Evolutionary conservation across 2,329 filamentous ascomycete genomes (phyloP), one percentile per base, ranked within the genome.

Genomic region (Thielaviopsis populi): DNA sequence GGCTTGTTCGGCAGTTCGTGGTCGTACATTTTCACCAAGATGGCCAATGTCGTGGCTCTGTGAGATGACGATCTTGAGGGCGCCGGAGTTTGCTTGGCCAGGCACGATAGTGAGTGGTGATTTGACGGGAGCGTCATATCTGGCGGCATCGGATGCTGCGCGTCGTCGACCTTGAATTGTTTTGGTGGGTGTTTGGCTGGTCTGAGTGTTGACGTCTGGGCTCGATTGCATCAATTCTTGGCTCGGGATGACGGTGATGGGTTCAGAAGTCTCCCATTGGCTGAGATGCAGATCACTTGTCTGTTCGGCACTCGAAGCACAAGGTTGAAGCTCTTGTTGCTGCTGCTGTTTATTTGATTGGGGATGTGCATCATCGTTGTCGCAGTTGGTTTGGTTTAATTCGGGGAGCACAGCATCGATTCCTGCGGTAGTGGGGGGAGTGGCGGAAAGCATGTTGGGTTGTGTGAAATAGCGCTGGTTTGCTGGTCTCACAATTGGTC

Each of bases 21-120:
- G 65, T 24, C 65, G 41, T 15, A 22, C 15, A 10, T 56, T 6
- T 33, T 37, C 53, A 30, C 27, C 15, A 2, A 15, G 5, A n/a
- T 56, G 24, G n/a, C 53, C 10, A 56, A n/a, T 5, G 30, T 41
- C 40, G 13, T 64, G 37, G 48, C 73, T 70, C 67, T 88, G 82
- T 61, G 90, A 87, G 69, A 95, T 92, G 66, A 92, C 80, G 43
- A 95, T 84, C 71, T 87, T 90, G 73, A 94, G 86, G 64, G 84
- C 87, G 41, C 86, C 87, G 2, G 79, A 78, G 33, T 17, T 56
- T 37, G 6, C 53, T 8, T 56, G 3, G 66, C 87, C 84, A 22
- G 79, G 77, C 68, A 79, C 79, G 67, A 77, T 78, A 62, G 75
- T 77, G 43, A 72, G 71, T 7, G 58, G 63, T 24, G 58, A 13